Conservation (phyloP, 805 yeast species). For the Pichia ethanolica region DNA sequence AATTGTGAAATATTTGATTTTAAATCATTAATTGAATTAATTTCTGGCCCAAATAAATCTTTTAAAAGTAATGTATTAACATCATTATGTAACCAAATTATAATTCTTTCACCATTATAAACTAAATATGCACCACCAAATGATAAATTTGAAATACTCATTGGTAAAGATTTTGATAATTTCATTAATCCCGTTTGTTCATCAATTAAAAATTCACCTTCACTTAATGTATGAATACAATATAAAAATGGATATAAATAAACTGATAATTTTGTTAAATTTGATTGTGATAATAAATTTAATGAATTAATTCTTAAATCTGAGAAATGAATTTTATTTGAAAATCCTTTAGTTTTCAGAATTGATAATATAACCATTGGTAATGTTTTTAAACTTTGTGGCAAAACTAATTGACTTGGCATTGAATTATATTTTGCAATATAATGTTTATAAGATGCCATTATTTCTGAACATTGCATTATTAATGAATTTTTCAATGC, state of each 20-base stretch:
- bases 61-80: slow-evolving; percentile 59
- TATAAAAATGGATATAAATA: slow-evolving; percentile 76
- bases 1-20: slow-evolving; percentile 46
- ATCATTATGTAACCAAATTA: slow-evolving; percentile 61
- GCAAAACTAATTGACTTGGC: slow-evolving; percentile 66
- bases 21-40: slow-evolving; percentile 38
- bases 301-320: slow-evolving; percentile 59
- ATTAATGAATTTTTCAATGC: slow-evolving; percentile 26
- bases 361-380: slow-evolving; percentile 63
- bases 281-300: slow-evolving; percentile 42
- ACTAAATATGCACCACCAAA: slow-evolving; percentile 73
- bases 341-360: slow-evolving; percentile 58
- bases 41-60: slow-evolving; percentile 63
- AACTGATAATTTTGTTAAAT: slow-evolving; percentile 49
- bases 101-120: slow-evolving; percentile 57
- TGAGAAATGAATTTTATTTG: slow-evolving; percentile 42
- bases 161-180: slow-evolving; percentile 44
- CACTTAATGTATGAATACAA: slow-evolving; percentile 59
- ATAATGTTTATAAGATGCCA: slow-evolving; percentile 48
- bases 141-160: slow-evolving; percentile 34
- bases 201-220: slow-evolving; percentile 47
- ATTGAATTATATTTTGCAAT: slow-evolving; percentile 37
- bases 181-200: slow-evolving; percentile 34
- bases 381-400: slow-evolving; percentile 68
- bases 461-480: slow-evolving; percentile 43